Percentiles rank a stretch among this genome's conserved stretches.
These are phyloP conservation scores for Aureoboletus auriporus DNA, from an alignment of 768 basidiomycete species.

Conservation along the genomic window DNA sequence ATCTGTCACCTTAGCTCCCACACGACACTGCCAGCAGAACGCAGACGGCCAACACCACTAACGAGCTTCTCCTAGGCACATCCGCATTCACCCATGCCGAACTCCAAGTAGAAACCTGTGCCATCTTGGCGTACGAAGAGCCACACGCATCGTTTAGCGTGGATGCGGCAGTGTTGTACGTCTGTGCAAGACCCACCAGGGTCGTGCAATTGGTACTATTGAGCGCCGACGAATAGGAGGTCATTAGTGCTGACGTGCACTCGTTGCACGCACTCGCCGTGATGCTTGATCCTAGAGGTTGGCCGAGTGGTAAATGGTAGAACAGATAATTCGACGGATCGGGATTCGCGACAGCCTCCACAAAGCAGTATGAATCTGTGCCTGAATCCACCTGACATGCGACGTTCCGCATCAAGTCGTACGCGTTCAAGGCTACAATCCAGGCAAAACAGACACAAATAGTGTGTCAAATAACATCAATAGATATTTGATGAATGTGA, in stretches of 20 bases:
- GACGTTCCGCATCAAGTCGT: constrained; percentile 53
- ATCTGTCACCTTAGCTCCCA: constrained; percentile 5
- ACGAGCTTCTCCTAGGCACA: constrained; percentile 2
- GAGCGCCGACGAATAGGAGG: constrained; percentile 46
- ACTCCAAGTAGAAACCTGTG: constrained; percentile 8
- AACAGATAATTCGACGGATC: constrained; percentile 70
- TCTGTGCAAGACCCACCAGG: constrained; percentile 37
- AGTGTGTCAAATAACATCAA: not conserved
- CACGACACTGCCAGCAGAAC: constrained; percentile 11
- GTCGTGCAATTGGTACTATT: constrained; percentile 29
- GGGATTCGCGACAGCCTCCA: constrained; percentile 53
- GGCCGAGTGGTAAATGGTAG: constrained; percentile 65
- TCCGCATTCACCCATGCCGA: constrained; percentile 8
- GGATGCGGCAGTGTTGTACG: constrained; percentile 47
- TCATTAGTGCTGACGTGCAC: constrained; percentile 61
- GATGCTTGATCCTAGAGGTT: constrained; percentile 41
- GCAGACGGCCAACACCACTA: constrained; percentile 5
- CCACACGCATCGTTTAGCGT: constrained; percentile 51
- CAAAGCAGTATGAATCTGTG: constrained; percentile 68
- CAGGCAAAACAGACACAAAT: not conserved
- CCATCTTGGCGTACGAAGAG: constrained; percentile 35
- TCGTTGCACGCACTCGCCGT: constrained; percentile 54
- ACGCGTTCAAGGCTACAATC: constrained; percentile 55
- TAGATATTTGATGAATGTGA: not conserved
- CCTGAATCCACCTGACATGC: constrained; percentile 58